Conservation (phyloP, 192 early-diverging fungal species). For the Coemansia sp. region DNA sequence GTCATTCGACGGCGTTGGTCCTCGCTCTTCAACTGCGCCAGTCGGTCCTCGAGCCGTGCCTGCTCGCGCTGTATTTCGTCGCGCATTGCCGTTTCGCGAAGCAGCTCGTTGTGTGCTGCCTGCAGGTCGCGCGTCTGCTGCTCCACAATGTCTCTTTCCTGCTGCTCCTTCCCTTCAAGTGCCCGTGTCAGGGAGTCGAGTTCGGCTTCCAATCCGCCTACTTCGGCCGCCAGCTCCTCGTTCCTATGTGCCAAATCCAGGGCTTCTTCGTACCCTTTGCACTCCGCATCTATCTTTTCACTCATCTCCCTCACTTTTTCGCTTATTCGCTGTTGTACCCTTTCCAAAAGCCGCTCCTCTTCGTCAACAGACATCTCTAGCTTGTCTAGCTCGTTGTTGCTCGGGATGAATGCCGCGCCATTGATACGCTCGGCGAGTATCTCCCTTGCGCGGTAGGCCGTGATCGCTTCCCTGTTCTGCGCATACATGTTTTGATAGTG, state of each 20-base stretch:
- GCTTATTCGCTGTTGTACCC: constrained; percentile 44
- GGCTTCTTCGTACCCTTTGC: constrained; percentile 32
- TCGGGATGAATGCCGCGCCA: constrained; percentile 49
- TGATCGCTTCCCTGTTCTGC: constrained; percentile 36
- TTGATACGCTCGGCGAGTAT: constrained; percentile 44
- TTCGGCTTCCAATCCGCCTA: constrained; percentile 41
- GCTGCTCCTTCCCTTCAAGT: constrained; percentile 44
- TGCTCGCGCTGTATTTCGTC: constrained; percentile 48
- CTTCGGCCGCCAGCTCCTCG: constrained; percentile 27
- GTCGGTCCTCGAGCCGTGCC: constrained; percentile 34
- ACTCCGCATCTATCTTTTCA: constrained; percentile 36
- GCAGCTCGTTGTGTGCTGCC: constrained; percentile 46
- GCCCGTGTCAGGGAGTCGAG: constrained; percentile 23
- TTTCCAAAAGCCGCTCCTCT: constrained; percentile 48
- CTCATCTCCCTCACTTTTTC: constrained; percentile 39
- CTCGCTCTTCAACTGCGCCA: constrained; percentile 47
- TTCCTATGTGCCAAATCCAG: constrained; percentile 24
- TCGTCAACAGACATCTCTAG: constrained; percentile 49
- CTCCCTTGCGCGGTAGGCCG: constrained; percentile 43
- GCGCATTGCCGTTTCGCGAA: constrained; percentile 47
- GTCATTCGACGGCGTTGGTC: constrained; percentile 48
- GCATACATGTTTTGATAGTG: constrained; percentile 41
- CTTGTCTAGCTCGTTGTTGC: constrained; percentile 42
- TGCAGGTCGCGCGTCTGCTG: constrained; percentile 57
- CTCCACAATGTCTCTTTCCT: constrained; percentile 38